Percentiles rank a stretch among this genome's conserved stretches.
phyloP scores from a whole-genome alignment of 1,139 yeast genomes.

The Scheffersomyces cryptocercus region DNA sequence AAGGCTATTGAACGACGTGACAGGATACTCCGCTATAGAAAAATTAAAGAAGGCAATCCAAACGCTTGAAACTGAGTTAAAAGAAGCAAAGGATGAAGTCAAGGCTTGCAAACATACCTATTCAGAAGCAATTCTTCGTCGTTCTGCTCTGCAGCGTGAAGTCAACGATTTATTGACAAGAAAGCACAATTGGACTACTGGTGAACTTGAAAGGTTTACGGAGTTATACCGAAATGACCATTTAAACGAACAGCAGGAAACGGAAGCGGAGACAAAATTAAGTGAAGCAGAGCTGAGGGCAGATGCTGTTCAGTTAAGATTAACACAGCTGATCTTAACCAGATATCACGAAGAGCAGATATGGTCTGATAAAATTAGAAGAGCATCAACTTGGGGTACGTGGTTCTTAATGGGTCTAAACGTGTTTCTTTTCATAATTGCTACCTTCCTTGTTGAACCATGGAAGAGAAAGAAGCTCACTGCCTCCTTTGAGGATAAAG shows the following conservation, averaged over 20 bases:
- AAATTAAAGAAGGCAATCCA: conserved; percentile 64
- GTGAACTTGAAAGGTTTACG: conserved; percentile 84
- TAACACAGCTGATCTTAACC: conserved; percentile 78
- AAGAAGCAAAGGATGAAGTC: conserved; percentile 50
- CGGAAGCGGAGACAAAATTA: conserved; percentile 50
- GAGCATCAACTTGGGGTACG: conserved; percentile 97
- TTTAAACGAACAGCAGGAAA: conserved; percentile 63
- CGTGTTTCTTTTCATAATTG: conserved; percentile 70
- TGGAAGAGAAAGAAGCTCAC: conserved; percentile 86
- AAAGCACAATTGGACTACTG: conserved; percentile 76
- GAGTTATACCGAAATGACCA: conserved; percentile 80
- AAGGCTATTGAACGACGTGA: conserved; percentile 78
- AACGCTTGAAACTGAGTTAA: conserved; percentile 48
- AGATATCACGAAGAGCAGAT: conserved; percentile 96
- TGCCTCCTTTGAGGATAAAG: conserved; percentile 79
- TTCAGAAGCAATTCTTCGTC: conserved; percentile 59
- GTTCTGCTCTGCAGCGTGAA: conserved; percentile 78
- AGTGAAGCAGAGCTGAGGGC: conserved; percentile 61
- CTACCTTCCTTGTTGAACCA: conserved; percentile 89
- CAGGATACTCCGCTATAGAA: conserved; percentile 88
- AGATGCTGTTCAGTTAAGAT: conserved; percentile 67
- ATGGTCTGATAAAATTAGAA: conserved; percentile 95
- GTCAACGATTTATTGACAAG: conserved; percentile 87
- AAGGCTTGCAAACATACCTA: conserved; percentile 54
- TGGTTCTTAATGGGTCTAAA: conserved; percentile 88